These are phyloP conservation scores for Urtica urens DNA, from an alignment of 306 rosid species.

Conservation along the genomic window DNA sequence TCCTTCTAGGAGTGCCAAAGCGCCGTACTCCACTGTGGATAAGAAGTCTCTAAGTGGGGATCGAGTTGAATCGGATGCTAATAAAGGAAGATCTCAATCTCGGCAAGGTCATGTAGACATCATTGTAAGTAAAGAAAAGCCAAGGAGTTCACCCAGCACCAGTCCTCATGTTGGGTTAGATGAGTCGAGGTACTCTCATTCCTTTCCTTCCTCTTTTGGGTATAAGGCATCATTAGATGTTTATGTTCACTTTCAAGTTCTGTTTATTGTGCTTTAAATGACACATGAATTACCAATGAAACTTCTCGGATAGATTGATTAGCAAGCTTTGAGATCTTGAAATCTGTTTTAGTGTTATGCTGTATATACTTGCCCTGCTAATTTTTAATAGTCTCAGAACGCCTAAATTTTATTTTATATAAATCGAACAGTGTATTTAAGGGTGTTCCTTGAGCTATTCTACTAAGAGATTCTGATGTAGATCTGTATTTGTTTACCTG, in stretches of 20 bases:
- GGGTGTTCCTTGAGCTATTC: background rate
- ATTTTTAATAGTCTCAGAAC: background rate
- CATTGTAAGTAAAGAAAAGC: slow-evolving; percentile 37
- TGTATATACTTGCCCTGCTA: too few species aligned
- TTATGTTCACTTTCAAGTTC: background rate
- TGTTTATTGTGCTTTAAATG: background rate
- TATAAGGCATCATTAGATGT: background rate
- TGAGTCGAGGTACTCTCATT: slow-evolving; percentile 49
- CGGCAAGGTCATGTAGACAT: slow-evolving; percentile 56
- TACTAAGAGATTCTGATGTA: background rate
- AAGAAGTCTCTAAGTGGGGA: slow-evolving; percentile 52
- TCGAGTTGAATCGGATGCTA: slow-evolving; percentile 62
- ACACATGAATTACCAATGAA: background rate
- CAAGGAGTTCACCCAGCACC: slow-evolving; percentile 61
- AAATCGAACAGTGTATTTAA: background rate
- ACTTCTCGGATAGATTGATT: too few species aligned
- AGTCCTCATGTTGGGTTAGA: slow-evolving; percentile 47
- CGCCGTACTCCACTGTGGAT: slow-evolving; percentile 54
- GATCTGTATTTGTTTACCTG: background rate
- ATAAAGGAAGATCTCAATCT: slow-evolving; percentile 62
- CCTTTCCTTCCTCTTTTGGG: background rate
- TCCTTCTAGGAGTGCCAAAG: slow-evolving; percentile 54
- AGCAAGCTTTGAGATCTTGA: too few species aligned
- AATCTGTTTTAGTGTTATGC: too few species aligned
- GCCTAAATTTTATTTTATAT: background rate